A percentile compares a stretch with the other conserved stretches of the same genome.
phyloP scores from a whole-genome alignment of 129 eudicot genomes.

The Scalesia atractyloides region DNA sequence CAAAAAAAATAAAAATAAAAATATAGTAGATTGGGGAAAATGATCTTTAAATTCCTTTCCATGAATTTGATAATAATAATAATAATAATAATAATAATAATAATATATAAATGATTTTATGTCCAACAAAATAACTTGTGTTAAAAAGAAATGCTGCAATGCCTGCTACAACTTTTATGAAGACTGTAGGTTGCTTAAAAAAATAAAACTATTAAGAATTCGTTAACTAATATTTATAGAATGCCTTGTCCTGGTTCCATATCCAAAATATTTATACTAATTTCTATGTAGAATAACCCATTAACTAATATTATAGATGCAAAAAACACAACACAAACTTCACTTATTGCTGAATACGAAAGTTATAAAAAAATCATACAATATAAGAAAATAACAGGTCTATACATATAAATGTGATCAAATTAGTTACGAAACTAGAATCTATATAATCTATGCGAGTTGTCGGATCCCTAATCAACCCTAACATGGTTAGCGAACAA shows the following conservation, averaged over 20 bases:
- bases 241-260: neutral
- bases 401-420: neutral
- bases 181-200: no score
- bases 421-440: neutral
- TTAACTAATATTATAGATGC: neutral
- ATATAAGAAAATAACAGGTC: neutral
- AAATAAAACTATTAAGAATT: no score
- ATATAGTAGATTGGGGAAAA: no score
- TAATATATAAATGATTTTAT: no score
- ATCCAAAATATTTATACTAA: neutral
- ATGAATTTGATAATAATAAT: no score
- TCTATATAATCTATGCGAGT: neutral
- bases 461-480: neutral
- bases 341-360: neutral
- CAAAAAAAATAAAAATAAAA: no score
- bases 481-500: neutral
- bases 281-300: neutral
- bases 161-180: no score
- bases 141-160: no score
- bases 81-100: no score
- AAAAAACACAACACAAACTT: neutral
- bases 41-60: no score
- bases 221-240: no score
- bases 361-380: neutral
- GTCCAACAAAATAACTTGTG: no score